Evolutionary conservation across 1,139 yeast species (phyloP).

Genomic region (Zygosaccharomyces pseudobailii): DNA sequence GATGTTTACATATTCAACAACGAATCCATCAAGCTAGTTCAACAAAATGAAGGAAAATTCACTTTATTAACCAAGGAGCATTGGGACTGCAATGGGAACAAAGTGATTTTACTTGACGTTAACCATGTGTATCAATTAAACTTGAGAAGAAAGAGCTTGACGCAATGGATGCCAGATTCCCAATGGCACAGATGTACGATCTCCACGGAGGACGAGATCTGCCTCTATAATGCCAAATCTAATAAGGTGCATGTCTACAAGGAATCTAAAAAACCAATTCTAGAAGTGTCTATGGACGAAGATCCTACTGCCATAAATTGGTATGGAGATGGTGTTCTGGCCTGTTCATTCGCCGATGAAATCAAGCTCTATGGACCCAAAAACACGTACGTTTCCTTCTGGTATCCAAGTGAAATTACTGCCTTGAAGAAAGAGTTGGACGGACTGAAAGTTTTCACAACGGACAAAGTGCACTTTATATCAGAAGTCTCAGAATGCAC

Average conservation of each 20-base stretch:
- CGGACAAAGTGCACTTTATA: slow-evolving; percentile 56
- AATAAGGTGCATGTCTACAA: slow-evolving; percentile 53
- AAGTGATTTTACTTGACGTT: slow-evolving; percentile 24
- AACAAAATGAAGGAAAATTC: slow-evolving; percentile 20
- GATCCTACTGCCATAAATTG: slow-evolving; percentile 52
- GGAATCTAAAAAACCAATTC: slow-evolving; percentile 44
- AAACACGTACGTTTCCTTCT: slow-evolving; percentile 43
- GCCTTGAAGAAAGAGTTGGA: slow-evolving; percentile 53
- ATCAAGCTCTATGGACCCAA: slow-evolving; percentile 69
- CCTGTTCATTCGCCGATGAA: slow-evolving; percentile 51
- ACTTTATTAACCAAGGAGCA: slow-evolving; percentile 29
- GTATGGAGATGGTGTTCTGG: slow-evolving; percentile 86
- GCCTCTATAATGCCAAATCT: slow-evolving; percentile 45
- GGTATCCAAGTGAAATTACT: slow-evolving; percentile 41
- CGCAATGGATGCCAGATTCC: slow-evolving; percentile 39
- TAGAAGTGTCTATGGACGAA: slow-evolving; percentile 43
- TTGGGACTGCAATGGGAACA: slow-evolving; percentile 25
- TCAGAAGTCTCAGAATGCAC: slow-evolving; percentile 58
- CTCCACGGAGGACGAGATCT: slow-evolving; percentile 60
- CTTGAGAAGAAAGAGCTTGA: slow-evolving; percentile 9
- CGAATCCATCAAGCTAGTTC: slow-evolving; percentile 15
- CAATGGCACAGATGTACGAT: slow-evolving; percentile 50
- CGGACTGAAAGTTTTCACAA: slow-evolving; percentile 65
- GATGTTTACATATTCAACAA: slow-evolving; percentile 18
- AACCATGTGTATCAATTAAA: slow-evolving; percentile 19